Percentiles rank a stretch among this genome's conserved stretches.
These are phyloP conservation scores for Dalbergia cultrata DNA, from an alignment of 306 rosid genomes.

Conservation along the genomic window DNA sequence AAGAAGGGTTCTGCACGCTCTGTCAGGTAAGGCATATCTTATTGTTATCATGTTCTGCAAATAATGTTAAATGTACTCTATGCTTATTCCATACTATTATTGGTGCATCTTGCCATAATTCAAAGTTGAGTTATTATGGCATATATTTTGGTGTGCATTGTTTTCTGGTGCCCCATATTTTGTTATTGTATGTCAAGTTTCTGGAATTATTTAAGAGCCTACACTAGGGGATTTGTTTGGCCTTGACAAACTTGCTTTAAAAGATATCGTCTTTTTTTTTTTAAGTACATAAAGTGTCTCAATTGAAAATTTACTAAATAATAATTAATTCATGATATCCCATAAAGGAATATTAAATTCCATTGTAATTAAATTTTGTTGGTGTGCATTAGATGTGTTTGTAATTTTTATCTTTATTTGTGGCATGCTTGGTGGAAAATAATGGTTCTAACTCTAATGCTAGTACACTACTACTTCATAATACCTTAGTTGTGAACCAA, in stretches of 20 bases:
- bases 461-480: background rate
- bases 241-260: slow-evolving; percentile 1
- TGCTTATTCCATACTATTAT: slow-evolving; percentile 17
- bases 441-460: slow-evolving; percentile 8
- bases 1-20: slow-evolving; percentile 66
- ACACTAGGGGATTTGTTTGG: background rate
- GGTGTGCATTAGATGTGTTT: background rate
- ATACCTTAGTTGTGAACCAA: background rate
- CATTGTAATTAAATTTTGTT: slow-evolving; percentile 15
- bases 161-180: slow-evolving; percentile 27
- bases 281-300: background rate
- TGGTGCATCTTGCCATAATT: slow-evolving; percentile 18
- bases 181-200: slow-evolving; percentile 29
- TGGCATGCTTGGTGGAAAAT: background rate
- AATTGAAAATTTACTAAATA: slow-evolving; percentile 8
- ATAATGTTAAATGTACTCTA: slow-evolving; percentile 6
- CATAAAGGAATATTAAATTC: slow-evolving; percentile 5
- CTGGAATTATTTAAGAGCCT: slow-evolving; percentile 1
- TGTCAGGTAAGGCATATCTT: slow-evolving; percentile 62
- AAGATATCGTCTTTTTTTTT: too few species aligned
- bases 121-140: slow-evolving; percentile 17
- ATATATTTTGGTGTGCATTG: slow-evolving; percentile 10
- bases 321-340: slow-evolving; percentile 23
- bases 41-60: slow-evolving; percentile 35
- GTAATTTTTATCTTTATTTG: background rate